Evolutionary conservation across 2,329 filamentous ascomycete species (phyloP), one percentile per base, ranked within the genome.

Genomic region (Tolypocladium ovalisporum): DNA sequence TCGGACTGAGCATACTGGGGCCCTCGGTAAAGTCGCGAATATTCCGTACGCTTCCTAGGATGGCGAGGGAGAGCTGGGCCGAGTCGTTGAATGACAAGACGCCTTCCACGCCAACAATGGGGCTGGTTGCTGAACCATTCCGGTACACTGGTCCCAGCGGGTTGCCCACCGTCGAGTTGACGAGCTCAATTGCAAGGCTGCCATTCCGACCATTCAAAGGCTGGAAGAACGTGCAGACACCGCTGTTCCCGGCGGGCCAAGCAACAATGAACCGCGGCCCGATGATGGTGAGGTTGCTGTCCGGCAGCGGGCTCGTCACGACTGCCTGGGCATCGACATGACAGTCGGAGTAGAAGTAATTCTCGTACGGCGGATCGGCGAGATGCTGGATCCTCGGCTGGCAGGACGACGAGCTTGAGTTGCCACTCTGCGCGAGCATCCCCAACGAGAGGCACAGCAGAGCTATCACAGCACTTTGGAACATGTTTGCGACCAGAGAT

Each of bases 301-400:
- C 73, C 1, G 74, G 63, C 0, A 78, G 67, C 17, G 84, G 83
- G 58, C 75, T 84, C 0, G 83, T 86, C 0, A 87, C 71, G 0
- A 87, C 78, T 0, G 83, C 80, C 61, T 87, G 84, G 6, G 76
- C 76, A 37, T 79, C 77, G 1, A 77, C 75, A 60, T 84, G 75
- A 66, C 83, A 86, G 64, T 87, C 83, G 0, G 82, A 85, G 62
- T 84, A 82, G 69, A 87, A 85, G 68, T 82, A 85, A 63, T 87
- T 86, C 42, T 82, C 74, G 59, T 86, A 85, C 0, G 83, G 83
- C 1, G 78, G 75, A 60, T 84, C 81, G 36, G 73, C 78, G 3
- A 84, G 70, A 27, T 72, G 67, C 36, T 35, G 58, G 8, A 39
- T 36, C 35, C 47, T 49, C 27, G 55, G 17, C 24, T 32, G 8